These are phyloP conservation scores for Ceraceosorus bombacis DNA, from an alignment of 1,284 basidiomycete species.

Conservation along the genomic window DNA sequence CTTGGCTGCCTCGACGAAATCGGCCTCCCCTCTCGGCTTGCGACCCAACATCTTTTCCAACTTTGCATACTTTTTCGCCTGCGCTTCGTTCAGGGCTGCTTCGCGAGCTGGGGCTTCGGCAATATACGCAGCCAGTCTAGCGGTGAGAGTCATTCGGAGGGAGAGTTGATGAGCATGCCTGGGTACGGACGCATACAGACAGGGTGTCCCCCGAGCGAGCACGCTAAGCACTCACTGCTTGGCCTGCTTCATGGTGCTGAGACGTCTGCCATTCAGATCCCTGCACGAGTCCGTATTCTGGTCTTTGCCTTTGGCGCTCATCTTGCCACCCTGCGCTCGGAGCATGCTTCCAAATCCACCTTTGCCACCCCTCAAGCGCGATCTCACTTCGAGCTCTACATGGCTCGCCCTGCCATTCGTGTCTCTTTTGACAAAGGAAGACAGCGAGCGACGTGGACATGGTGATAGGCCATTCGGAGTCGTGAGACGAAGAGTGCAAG, in stretches of 20 bases:
- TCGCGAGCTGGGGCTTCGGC: conserved; percentile 74
- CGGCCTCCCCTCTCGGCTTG: conserved; percentile 28
- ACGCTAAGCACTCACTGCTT: conserved; percentile 61
- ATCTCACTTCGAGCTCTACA: conserved; percentile 24
- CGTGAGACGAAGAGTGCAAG: conserved; percentile 2
- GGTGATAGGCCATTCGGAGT: not conserved
- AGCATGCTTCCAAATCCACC: conserved; percentile 96
- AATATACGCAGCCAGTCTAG: conserved; percentile 78
- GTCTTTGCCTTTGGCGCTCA: conserved; percentile 62
- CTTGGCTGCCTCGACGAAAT: conserved; percentile 47
- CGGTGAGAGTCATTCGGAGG: not conserved
- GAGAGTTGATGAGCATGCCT: not conserved
- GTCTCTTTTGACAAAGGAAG: not conserved
- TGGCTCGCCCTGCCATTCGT: conserved; percentile 1
- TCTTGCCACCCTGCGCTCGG: conserved; percentile 89
- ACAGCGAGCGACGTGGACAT: not conserved
- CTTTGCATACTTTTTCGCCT: conserved; percentile 73
- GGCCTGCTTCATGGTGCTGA: conserved; percentile 92
- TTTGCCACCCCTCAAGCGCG: conserved; percentile 68
- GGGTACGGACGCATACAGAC: not conserved
- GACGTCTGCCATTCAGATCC: conserved; percentile 77
- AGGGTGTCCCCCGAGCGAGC: too few species aligned
- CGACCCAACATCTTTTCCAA: conserved; percentile 56
- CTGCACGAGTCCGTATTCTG: conserved; percentile 86
- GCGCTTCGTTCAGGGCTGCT: conserved; percentile 58